A percentile compares a stretch with the other conserved stretches of the same genome.
Evolutionary conservation across 2,329 filamentous ascomycete species (phyloP).

Genomic region (Davidsoniella australis): DNA sequence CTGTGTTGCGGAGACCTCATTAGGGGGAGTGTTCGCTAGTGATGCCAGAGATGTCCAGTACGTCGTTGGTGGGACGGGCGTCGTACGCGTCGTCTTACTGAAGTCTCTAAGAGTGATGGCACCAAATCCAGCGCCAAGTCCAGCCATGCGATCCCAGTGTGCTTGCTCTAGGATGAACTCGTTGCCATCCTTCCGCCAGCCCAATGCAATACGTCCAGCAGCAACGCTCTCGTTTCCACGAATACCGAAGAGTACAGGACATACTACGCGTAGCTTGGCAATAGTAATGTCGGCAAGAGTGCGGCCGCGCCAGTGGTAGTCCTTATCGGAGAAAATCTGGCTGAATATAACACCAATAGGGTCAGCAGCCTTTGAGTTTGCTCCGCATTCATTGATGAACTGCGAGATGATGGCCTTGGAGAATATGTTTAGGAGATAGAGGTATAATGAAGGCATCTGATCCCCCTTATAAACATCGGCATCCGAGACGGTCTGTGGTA

Average conservation of each 20-base stretch:
- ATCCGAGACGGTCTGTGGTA: conserved; percentile 30
- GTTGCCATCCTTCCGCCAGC: conserved; percentile 50
- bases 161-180: conserved; percentile 48
- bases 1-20: conserved; percentile 55
- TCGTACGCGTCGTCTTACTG: conserved; percentile 45
- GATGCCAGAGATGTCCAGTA: conserved; percentile 70
- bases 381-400: conserved; percentile 47
- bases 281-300: conserved; percentile 70
- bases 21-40: conserved; percentile 57
- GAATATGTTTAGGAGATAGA: conserved; percentile 64
- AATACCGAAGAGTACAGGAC: conserved; percentile 75
- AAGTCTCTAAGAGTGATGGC: conserved; percentile 73
- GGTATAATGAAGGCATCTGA: conserved; percentile 43
- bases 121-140: conserved; percentile 69
- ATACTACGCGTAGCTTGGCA: conserved; percentile 63
- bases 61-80: conserved; percentile 59
- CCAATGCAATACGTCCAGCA: conserved; percentile 47
- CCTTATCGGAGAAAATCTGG: conserved; percentile 53
- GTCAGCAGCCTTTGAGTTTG: conserved; percentile 50
- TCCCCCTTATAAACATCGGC: conserved; percentile 31
- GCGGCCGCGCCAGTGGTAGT: conserved; percentile 48
- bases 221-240: conserved; percentile 58
- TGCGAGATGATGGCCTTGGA: conserved; percentile 57
- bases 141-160: conserved; percentile 73
- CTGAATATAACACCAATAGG: conserved; percentile 63